Percentiles rank a stretch among this genome's conserved stretches.
These are phyloP conservation scores for Verticillium longisporum DNA, from an alignment of 2,329 filamentous ascomycete genomes.

Conservation along the genomic window DNA sequence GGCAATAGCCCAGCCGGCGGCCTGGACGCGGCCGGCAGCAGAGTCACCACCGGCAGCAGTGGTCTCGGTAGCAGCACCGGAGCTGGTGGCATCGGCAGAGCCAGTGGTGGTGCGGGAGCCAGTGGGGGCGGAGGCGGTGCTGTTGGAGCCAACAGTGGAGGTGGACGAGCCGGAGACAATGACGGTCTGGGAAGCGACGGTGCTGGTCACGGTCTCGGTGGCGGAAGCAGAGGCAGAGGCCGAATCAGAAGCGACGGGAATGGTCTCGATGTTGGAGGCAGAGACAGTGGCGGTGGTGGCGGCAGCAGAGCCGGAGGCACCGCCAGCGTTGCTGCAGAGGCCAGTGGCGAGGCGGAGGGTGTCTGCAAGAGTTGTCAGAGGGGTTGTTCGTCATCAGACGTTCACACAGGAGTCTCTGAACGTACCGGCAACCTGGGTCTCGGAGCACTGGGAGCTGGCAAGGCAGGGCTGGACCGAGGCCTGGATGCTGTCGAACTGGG, in stretches of 20 bases:
- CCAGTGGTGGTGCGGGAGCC: constrained; percentile 8
- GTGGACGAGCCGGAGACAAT: background rate
- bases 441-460: constrained; percentile 22
- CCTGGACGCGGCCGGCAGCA: constrained; percentile 16
- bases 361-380: constrained; percentile 4
- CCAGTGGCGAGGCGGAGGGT: constrained; percentile 14
- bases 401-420: background rate
- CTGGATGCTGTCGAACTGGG: constrained; percentile 25
- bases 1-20: constrained; percentile 21
- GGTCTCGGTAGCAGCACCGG: constrained; percentile 6
- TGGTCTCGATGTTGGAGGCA: background rate
- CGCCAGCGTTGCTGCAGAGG: background rate
- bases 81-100: constrained; percentile 9
- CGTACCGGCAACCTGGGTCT: constrained; percentile 26
- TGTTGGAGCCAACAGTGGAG: background rate
- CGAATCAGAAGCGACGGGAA: background rate
- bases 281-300: background rate
- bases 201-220: background rate
- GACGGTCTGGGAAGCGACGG: background rate
- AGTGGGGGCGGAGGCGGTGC: background rate
- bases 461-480: constrained; percentile 27
- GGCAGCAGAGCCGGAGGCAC: background rate
- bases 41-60: constrained; percentile 5
- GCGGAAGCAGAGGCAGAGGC: background rate
- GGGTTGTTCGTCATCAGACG: background rate